A percentile compares a stretch with the other conserved stretches of the same genome.
Evolutionary conservation across 495 filamentous ascomycete species (phyloP).

Genomic region (Chaetomium fimeti): DNA sequence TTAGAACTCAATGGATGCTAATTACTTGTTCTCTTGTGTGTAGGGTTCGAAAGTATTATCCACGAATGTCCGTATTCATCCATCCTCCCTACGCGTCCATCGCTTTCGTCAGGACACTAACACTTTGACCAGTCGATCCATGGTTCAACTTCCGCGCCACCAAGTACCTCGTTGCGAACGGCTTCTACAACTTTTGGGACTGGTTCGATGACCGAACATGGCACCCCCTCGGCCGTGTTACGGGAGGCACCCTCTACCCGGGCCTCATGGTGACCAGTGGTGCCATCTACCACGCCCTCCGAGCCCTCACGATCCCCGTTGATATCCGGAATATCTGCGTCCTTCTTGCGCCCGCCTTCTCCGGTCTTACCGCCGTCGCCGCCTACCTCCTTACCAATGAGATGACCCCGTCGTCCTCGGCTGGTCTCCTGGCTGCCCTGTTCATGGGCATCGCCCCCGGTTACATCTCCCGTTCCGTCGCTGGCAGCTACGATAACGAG

Average conservation of each 20-base stretch:
- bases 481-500: slow-evolving; percentile 99
- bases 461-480: slow-evolving; percentile 96
- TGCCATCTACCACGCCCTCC: slow-evolving; percentile 90
- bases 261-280: slow-evolving; percentile 99
- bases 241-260: slow-evolving; percentile 96
- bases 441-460: slow-evolving; percentile 99
- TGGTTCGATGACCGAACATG: slow-evolving; percentile 99
- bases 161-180: slow-evolving; percentile 93
- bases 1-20: slow-evolving; percentile 34
- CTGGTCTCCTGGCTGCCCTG: slow-evolving; percentile 86
- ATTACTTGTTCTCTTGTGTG: slow-evolving; percentile 27
- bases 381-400: slow-evolving; percentile 96
- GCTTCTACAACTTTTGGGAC: slow-evolving; percentile 99
- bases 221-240: slow-evolving; percentile 98
- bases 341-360: slow-evolving; percentile 91
- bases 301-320: slow-evolving; percentile 86
- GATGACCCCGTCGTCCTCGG: slow-evolving; percentile 87
- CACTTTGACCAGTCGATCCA: slow-evolving; percentile 75
- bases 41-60: slow-evolving; percentile 98
- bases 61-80: slow-evolving; percentile 82
- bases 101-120: slow-evolving; percentile 40
- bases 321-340: slow-evolving; percentile 99
- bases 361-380: slow-evolving; percentile 89
- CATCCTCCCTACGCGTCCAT: slow-evolving; percentile 16
- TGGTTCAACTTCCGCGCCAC: slow-evolving; percentile 99